Evolutionary conservation across 768 basidiomycete species (phyloP).

Genomic region (Suillus luteus): DNA sequence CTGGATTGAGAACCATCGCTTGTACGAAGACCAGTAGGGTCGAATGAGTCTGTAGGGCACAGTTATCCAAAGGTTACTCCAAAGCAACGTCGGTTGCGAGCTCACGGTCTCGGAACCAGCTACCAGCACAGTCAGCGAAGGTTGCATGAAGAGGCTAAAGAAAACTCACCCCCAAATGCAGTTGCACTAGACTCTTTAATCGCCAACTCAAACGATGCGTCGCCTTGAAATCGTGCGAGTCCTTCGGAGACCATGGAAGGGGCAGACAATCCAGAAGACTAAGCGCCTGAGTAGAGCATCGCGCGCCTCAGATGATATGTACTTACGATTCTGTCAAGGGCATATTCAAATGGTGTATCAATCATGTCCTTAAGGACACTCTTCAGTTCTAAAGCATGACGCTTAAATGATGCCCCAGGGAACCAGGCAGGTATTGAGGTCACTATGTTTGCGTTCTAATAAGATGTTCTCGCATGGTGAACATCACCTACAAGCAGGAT

Average conservation of each 20-base stretch:
- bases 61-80: background rate
- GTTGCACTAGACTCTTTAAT: slow-evolving; percentile 15
- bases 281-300: background rate
- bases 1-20: slow-evolving; percentile 21
- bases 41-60: slow-evolving; percentile 15
- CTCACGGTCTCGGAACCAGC: slow-evolving; percentile 15
- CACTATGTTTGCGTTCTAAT: slow-evolving; percentile 28
- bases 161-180: slow-evolving; percentile 15
- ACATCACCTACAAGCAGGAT: slow-evolving; percentile 26
- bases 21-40: slow-evolving; percentile 14
- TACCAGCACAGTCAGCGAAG: background rate
- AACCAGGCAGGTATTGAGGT: slow-evolving; percentile 49
- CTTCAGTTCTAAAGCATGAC: slow-evolving; percentile 42
- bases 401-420: slow-evolving; percentile 47
- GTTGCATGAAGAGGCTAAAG: background rate
- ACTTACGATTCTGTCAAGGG: slow-evolving; percentile 13
- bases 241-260: slow-evolving; percentile 39
- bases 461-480: slow-evolving; percentile 16
- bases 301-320: background rate
- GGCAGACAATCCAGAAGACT: slow-evolving; percentile 34
- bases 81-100: background rate
- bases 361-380: slow-evolving; percentile 23
- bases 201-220: slow-evolving; percentile 5
- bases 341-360: slow-evolving; percentile 13
- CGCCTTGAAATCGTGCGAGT: slow-evolving; percentile 5